Evolutionary conservation across 768 basidiomycete genomes (phyloP).

Genomic region (Collybia mongolica): DNA sequence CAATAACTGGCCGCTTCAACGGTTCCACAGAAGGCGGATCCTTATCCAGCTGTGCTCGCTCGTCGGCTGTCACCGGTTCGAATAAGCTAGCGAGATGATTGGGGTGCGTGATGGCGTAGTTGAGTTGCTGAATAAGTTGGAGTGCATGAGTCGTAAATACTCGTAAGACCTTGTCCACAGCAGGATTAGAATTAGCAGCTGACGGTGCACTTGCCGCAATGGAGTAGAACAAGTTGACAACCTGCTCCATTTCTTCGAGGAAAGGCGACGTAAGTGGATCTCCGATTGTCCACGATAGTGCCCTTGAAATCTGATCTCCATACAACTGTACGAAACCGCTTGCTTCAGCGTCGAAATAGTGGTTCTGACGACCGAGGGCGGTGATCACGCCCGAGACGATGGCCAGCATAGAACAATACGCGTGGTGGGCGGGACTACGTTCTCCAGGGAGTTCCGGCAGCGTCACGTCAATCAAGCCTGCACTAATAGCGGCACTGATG

Average conservation of each 20-base stretch:
- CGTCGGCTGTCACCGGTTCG: slow-evolving; percentile 77
- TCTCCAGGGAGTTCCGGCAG: slow-evolving; percentile 72
- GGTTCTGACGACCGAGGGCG: slow-evolving; percentile 61
- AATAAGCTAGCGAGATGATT: slow-evolving; percentile 81
- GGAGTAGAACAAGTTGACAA: slow-evolving; percentile 74
- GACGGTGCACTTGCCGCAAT: slow-evolving; percentile 59
- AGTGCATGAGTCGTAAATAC: slow-evolving; percentile 70
- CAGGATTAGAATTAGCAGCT: slow-evolving; percentile 42
- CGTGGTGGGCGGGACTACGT: slow-evolving; percentile 74
- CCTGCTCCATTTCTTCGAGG: slow-evolving; percentile 82
- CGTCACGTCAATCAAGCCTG: slow-evolving; percentile 66
- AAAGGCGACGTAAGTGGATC: slow-evolving; percentile 74
- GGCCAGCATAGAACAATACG: slow-evolving; percentile 84
- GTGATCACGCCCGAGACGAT: slow-evolving; percentile 73
- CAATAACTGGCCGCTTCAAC: slow-evolving; percentile 68
- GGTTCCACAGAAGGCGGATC: slow-evolving; percentile 62
- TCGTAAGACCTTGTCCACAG: slow-evolving; percentile 61
- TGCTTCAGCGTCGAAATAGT: slow-evolving; percentile 82
- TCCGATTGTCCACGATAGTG: slow-evolving; percentile 81
- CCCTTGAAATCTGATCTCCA: slow-evolving; percentile 73
- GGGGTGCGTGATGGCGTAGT: slow-evolving; percentile 89
- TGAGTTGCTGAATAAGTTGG: slow-evolving; percentile 80
- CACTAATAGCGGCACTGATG: slow-evolving; percentile 73
- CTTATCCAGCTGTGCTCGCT: slow-evolving; percentile 67
- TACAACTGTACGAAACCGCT: slow-evolving; percentile 85